These are phyloP conservation scores for Ustilago cynodontis DNA, from an alignment of 1,284 basidiomycete species.

Conservation along the genomic window DNA sequence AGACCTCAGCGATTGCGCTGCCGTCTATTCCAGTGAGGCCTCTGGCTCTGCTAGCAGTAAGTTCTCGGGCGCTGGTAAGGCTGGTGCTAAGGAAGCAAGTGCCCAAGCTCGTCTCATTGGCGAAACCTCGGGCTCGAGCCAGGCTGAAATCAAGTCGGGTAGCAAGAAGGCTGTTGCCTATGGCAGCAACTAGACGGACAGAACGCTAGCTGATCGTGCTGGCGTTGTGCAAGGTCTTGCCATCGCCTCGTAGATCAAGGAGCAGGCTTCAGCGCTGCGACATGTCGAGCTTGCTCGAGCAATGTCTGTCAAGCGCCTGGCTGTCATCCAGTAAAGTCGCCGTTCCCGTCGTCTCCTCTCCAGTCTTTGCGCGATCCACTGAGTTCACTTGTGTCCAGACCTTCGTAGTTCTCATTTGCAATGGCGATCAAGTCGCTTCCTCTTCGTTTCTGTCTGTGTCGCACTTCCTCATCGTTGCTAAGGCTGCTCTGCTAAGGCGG, in stretches of 20 bases:
- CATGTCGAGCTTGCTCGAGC: neutral
- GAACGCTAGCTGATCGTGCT: neutral
- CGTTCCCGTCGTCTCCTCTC: neutral
- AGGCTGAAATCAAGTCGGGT: neutral
- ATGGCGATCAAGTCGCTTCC: neutral
- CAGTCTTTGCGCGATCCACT: neutral
- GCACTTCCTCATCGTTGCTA: neutral
- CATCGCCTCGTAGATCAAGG: neutral
- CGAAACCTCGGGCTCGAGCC: neutral
- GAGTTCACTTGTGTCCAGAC: neutral
- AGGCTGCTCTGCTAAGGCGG: neutral
- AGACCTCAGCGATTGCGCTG: conserved; percentile 8
- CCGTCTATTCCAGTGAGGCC: conserved; percentile 3
- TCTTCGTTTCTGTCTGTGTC: neutral
- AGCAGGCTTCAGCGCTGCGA: neutral
- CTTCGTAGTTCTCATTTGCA: neutral
- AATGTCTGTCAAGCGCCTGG: neutral
- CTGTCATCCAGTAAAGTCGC: neutral
- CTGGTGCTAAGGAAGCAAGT: neutral
- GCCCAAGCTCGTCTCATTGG: neutral
- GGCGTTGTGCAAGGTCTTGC: neutral
- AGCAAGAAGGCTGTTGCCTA: neutral
- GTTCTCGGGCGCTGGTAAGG: neutral
- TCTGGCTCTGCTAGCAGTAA: neutral
- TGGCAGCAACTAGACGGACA: neutral